Conservation (phyloP, 345 rosid genomes). For the Erucastrum elatum region DNA sequence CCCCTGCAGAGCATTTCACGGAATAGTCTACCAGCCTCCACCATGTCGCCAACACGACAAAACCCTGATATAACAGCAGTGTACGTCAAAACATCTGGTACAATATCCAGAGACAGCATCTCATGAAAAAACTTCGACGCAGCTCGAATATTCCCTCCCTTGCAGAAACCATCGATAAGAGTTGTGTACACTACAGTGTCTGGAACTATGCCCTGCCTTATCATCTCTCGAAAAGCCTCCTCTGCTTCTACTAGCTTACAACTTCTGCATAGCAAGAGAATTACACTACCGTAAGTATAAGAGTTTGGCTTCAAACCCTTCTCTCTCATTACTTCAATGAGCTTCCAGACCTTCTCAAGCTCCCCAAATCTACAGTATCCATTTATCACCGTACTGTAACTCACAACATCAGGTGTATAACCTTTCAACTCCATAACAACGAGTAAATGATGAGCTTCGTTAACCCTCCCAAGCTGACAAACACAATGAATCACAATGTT, state of each 20-base stretch:
- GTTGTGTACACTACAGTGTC: conserved; percentile 79
- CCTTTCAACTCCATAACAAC: conserved; percentile 74
- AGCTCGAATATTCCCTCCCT: conserved; percentile 52
- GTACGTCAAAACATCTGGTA: conserved; percentile 71
- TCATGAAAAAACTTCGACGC: conserved; percentile 60
- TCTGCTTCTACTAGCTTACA: conserved; percentile 64
- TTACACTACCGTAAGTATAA: conserved; percentile 72
- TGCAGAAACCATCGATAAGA: conserved; percentile 77
- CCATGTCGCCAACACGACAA: conserved; percentile 60
- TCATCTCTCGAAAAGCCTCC: conserved; percentile 65
- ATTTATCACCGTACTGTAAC: conserved; percentile 75
- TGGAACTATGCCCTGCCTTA: conserved; percentile 49
- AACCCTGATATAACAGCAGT: conserved; percentile 76
- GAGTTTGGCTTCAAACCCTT: conserved; percentile 67
- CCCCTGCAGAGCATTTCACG: conserved; percentile 60
- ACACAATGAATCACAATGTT: conserved; percentile 68
- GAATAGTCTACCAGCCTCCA: conserved; percentile 67
- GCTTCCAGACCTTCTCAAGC: conserved; percentile 51
- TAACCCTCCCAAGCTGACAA: conserved; percentile 55
- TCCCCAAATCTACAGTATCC: conserved; percentile 69
- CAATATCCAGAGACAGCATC: conserved; percentile 50
- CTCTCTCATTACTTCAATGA: conserved; percentile 65
- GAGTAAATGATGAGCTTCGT: conserved; percentile 75
- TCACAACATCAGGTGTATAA: conserved; percentile 73
- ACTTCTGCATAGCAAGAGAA: conserved; percentile 56